These are phyloP conservation scores for Musa beccarii DNA, from an alignment of 176 grass and related monocot genomes.

Conservation along the genomic window DNA sequence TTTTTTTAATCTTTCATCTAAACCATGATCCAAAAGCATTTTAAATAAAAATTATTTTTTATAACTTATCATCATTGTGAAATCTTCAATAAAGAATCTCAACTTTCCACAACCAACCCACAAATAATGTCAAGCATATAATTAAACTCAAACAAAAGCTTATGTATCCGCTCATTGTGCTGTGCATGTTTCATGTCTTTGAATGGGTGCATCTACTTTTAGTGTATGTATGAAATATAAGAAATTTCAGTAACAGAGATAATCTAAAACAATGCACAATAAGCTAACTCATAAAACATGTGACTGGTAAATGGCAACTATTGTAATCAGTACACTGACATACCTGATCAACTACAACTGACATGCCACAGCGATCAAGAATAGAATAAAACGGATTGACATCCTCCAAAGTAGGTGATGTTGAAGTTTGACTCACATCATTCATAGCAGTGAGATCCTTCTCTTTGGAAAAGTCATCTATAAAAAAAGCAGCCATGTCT, in stretches of 20 bases:
- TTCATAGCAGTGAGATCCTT: constrained; percentile 24
- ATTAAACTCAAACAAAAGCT: not conserved
- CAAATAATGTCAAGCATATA: too few species aligned
- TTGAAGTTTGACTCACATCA: constrained; percentile 25
- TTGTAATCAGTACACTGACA: not conserved
- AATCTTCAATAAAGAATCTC: not conserved
- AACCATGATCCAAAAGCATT: not conserved
- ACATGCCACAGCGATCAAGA: constrained; percentile 93
- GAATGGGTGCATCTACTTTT: too few species aligned
- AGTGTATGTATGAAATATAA: not conserved
- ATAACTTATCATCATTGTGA: not conserved
- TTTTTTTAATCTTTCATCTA: too few species aligned
- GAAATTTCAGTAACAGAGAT: not conserved
- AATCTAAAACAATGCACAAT: not conserved
- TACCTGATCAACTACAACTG: constrained; percentile 92
- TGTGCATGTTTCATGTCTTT: not conserved
- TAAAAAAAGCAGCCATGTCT: constrained; percentile 93
- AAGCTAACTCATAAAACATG: not conserved
- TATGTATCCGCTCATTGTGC: not conserved
- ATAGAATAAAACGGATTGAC: constrained; percentile 55
- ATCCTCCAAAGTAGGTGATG: constrained; percentile 25
- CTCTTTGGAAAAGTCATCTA: constrained; percentile 38
- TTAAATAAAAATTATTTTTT: not conserved
- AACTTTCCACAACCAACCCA: not conserved
- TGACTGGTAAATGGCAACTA: not conserved